phyloP scores from a whole-genome alignment of 495 filamentous ascomycete genomes.

The Daldinia loculata region DNA sequence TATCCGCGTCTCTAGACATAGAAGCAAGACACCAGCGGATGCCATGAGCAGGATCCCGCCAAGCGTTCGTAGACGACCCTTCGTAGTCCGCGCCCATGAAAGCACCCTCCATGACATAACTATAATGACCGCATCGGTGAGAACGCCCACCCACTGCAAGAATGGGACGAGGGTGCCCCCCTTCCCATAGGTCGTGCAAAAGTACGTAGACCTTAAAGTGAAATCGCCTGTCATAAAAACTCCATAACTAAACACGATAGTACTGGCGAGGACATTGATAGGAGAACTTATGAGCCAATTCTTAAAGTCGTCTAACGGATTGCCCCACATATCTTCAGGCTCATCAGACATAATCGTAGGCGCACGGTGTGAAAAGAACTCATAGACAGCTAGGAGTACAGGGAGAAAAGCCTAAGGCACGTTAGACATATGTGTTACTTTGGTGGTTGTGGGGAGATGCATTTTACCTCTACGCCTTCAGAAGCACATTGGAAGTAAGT shows the following conservation, averaged over 20 bases:
- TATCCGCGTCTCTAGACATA: conserved; percentile 34
- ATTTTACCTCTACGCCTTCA: conserved; percentile 53
- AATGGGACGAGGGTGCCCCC: conserved; percentile 38
- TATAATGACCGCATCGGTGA: conserved; percentile 52
- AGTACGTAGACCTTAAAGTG: conserved; percentile 49
- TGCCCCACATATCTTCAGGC: conserved; percentile 51
- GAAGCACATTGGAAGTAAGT: conserved; percentile 53
- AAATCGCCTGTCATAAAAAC: conserved; percentile 37
- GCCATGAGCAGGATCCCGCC: conserved; percentile 48
- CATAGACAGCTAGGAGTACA: conserved; percentile 49
- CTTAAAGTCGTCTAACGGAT: conserved; percentile 48
- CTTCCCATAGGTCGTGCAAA: conserved; percentile 52
- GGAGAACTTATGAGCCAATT: conserved; percentile 48
- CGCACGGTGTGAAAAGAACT: conserved; percentile 49
- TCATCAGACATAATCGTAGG: conserved; percentile 41
- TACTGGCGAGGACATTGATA: conserved; percentile 40
- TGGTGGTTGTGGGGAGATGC: neutral
- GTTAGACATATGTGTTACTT: conserved; percentile 14
- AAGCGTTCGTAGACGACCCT: conserved; percentile 51
- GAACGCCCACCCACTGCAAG: conserved; percentile 52
- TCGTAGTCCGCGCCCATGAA: conserved; percentile 57
- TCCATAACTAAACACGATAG: conserved; percentile 47
- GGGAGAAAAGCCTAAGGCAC: conserved; percentile 50
- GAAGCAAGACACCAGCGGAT: conserved; percentile 36
- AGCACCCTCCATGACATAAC: conserved; percentile 55